Percentiles rank a stretch among this genome's conserved stretches.
Conservation (phyloP, 140 eudicot genomes). For the Erigeron philadelphicus region DNA sequence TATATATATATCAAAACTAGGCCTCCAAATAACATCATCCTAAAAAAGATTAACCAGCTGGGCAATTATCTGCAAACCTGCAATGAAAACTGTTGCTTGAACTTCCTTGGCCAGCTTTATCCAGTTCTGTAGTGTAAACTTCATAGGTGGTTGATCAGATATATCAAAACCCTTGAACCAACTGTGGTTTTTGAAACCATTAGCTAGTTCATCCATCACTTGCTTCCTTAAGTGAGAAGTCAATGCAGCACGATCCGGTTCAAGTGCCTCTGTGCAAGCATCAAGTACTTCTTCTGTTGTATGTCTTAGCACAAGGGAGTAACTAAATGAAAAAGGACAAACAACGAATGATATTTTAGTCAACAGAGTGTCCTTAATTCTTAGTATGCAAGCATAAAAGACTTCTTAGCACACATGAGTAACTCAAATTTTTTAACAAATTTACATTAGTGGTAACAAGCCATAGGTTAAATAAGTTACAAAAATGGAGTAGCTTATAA, state of each 20-base stretch:
- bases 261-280: constrained; percentile 83
- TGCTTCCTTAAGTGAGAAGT: constrained; percentile 64
- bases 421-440: too few species aligned
- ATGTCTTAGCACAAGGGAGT: constrained; percentile 88
- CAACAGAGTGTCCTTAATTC: background rate
- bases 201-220: constrained; percentile 64
- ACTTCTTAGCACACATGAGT: too few species aligned
- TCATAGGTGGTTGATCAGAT: constrained; percentile 63
- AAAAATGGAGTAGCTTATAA: background rate
- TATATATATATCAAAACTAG: constrained; percentile 2
- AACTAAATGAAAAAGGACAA: constrained; percentile 37
- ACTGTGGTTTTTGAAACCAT: constrained; percentile 46
- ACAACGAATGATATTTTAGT: constrained; percentile 1
- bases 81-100: constrained; percentile 81
- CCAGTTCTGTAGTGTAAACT: constrained; percentile 55
- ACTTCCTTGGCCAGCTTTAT: constrained; percentile 71
- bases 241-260: constrained; percentile 66
- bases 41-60: background rate
- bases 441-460: too few species aligned
- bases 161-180: constrained; percentile 89
- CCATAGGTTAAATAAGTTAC: too few species aligned
- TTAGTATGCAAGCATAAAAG: too few species aligned
- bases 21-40: background rate
- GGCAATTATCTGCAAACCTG: constrained; percentile 47
- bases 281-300: constrained; percentile 94